These are phyloP conservation scores for Nemania diffusa DNA, from an alignment of 2,329 filamentous ascomycete species.

Conservation along the genomic window DNA sequence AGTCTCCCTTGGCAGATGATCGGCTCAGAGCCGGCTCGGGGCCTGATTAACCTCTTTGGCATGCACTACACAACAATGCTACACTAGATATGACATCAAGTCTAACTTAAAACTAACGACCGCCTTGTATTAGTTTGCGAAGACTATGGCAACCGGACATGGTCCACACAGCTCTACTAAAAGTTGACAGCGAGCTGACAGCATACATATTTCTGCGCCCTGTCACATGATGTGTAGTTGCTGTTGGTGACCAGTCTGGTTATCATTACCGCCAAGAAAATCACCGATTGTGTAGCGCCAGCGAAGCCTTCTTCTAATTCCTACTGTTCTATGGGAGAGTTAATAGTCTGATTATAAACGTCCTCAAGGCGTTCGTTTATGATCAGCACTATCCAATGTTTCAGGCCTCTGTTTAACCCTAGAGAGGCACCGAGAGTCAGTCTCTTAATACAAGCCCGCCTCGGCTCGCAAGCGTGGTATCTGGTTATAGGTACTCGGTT, in stretches of 20 bases:
- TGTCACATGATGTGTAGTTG: slow-evolving; percentile 34
- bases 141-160: background rate
- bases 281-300: slow-evolving; percentile 10
- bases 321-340: background rate
- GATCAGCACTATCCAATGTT: background rate
- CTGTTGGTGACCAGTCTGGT: slow-evolving; percentile 33
- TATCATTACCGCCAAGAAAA: background rate
- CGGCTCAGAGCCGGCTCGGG: slow-evolving; percentile 12
- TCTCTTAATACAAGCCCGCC: background rate
- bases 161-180: background rate
- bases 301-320: background rate
- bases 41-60: slow-evolving; percentile 11
- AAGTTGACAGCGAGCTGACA: background rate
- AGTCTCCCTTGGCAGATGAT: slow-evolving; percentile 22
- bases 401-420: background rate
- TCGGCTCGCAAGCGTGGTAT: background rate
- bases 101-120: slow-evolving; percentile 33
- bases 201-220: slow-evolving; percentile 7
- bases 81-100: background rate
- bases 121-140: slow-evolving; percentile 3
- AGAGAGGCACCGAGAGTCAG: background rate
- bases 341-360: background rate
- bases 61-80: background rate
- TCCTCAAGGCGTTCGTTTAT: background rate
- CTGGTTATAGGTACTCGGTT: background rate